These are phyloP conservation scores for Crithidia acanthocephali DNA, from an alignment of 208 protist genomes.

Conservation along the genomic window DNA sequence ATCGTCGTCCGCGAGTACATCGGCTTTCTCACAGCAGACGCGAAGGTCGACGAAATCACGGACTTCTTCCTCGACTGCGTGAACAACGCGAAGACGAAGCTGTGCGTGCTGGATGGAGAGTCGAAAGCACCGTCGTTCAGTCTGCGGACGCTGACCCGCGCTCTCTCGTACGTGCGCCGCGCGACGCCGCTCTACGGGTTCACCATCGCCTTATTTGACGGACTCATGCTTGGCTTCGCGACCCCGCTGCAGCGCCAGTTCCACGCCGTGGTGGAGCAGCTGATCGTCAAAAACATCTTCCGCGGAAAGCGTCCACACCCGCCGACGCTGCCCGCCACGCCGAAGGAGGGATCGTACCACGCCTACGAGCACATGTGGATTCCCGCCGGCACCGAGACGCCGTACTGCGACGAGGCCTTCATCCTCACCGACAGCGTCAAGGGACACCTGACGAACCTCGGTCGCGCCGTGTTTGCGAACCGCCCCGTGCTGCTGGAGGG, in stretches of 20 bases:
- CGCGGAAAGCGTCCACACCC: conserved; percentile 67
- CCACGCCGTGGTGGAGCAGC: conserved; percentile 80
- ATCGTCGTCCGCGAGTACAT: conserved; percentile 94
- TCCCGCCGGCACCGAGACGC: conserved; percentile 55
- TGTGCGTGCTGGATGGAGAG: conserved; percentile 93
- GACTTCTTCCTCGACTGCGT: conserved; percentile 96
- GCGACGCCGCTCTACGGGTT: conserved; percentile 95
- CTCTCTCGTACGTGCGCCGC: conserved; percentile 94
- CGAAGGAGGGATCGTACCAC: conserved; percentile 59
- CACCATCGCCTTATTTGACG: conserved; percentile 95
- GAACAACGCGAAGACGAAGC: conserved; percentile 75
- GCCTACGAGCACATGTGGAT: conserved; percentile 97
- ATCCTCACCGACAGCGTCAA: conserved; percentile 97
- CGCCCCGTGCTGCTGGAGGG: conserved; percentile 99
- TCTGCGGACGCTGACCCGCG: conserved; percentile 97
- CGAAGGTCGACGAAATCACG: conserved; percentile 93
- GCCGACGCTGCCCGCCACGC: conserved; percentile 50
- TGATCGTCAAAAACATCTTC: conserved; percentile 93
- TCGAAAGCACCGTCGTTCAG: conserved; percentile 97
- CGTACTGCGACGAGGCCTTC: conserved; percentile 84
- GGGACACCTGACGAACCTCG: conserved; percentile 95
- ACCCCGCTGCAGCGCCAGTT: conserved; percentile 95
- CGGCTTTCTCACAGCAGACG: conserved; percentile 73
- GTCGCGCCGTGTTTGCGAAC: conserved; percentile 94
- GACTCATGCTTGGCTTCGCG: conserved; percentile 96